These are phyloP conservation scores for Beauveria varroae DNA, from an alignment of 2,329 filamentous ascomycete genomes.

Conservation along the genomic window DNA sequence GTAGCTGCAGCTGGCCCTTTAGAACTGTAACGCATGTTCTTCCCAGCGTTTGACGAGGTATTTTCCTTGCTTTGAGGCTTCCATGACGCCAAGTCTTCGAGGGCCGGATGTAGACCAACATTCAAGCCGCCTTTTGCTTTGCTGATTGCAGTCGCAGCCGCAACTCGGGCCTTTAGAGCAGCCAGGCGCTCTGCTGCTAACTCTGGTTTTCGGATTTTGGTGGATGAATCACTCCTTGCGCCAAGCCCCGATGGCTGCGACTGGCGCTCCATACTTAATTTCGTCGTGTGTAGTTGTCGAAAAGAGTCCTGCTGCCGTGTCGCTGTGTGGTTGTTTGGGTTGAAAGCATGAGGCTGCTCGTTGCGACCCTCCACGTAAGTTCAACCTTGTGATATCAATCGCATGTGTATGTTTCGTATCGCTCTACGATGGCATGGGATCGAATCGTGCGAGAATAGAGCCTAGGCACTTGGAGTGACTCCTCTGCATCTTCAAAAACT, in stretches of 20 bases:
- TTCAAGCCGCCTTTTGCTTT: conserved; percentile 62
- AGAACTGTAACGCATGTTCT: conserved; percentile 6
- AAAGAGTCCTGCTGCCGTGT: background rate
- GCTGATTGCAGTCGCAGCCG: conserved; percentile 58
- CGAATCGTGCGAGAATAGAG: background rate
- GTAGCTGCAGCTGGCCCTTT: conserved; percentile 18
- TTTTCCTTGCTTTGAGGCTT: conserved; percentile 26
- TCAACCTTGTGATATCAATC: background rate
- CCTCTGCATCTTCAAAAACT: background rate
- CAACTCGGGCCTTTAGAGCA: conserved; percentile 71
- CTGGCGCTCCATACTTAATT: conserved; percentile 41
- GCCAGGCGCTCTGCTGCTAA: conserved; percentile 61
- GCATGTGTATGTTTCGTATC: background rate
- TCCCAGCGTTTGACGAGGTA: background rate
- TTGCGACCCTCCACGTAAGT: background rate
- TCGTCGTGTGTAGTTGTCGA: background rate
- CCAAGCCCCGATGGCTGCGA: conserved; percentile 44
- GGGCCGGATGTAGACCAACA: conserved; percentile 69
- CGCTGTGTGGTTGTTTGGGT: background rate
- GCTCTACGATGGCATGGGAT: background rate
- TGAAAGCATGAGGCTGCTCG: background rate
- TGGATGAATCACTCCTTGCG: conserved; percentile 46
- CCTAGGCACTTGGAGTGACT: background rate
- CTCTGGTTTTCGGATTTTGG: conserved; percentile 48
- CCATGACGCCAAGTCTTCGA: conserved; percentile 49